Evolutionary conservation across 2,329 filamentous ascomycete species (phyloP).

Genomic region (Calonectria pteridis): DNA sequence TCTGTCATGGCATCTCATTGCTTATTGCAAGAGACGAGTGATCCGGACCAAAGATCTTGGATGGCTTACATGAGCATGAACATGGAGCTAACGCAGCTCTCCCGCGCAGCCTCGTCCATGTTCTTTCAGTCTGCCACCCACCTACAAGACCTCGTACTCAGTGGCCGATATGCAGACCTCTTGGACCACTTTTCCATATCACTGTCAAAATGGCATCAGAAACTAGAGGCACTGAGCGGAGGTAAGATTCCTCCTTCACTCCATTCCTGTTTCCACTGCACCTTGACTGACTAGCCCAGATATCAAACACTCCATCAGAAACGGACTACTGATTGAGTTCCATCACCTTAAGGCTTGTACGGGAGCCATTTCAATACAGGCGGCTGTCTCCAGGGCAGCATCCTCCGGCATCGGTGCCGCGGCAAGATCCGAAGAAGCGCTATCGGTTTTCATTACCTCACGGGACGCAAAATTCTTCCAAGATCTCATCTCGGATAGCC

Average conservation of each 20-base stretch:
- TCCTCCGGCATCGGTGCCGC: neutral
- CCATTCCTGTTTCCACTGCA: neutral
- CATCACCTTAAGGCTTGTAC: neutral
- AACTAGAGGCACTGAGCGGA: neutral
- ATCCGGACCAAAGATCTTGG: neutral
- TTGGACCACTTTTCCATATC: neutral
- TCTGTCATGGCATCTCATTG: neutral
- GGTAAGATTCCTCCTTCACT: neutral
- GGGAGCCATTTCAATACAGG: neutral
- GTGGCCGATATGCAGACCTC: neutral
- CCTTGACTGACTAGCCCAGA: neutral
- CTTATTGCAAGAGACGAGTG: neutral
- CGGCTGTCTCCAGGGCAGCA: neutral
- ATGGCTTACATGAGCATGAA: constrained; percentile 1
- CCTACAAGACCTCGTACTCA: neutral
- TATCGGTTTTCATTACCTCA: neutral
- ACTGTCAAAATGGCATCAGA: neutral
- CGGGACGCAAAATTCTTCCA: neutral
- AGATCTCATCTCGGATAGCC: neutral
- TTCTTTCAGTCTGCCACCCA: neutral
- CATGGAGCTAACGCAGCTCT: neutral
- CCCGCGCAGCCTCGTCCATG: neutral
- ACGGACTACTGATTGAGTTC: neutral
- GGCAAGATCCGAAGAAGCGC: neutral
- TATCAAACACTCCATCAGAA: neutral